phyloP scores from a whole-genome alignment of 1,284 basidiomycete species.

The Psilocybe mexicana region DNA sequence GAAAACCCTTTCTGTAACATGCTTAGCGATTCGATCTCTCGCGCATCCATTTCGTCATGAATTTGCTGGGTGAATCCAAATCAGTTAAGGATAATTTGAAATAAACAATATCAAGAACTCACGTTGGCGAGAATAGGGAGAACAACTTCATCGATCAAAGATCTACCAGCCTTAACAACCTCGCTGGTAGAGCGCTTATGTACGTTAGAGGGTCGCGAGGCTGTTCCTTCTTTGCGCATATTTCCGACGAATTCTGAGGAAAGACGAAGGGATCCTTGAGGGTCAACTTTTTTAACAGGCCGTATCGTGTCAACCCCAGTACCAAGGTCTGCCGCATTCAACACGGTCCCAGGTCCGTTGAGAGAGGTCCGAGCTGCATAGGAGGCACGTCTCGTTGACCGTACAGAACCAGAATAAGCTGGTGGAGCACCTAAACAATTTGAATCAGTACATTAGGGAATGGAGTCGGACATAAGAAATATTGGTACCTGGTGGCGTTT shows the following conservation, averaged over 20 bases:
- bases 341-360: slow-evolving; percentile 70
- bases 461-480: slow-evolving; percentile 24
- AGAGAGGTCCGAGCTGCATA: slow-evolving; percentile 71
- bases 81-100: slow-evolving; percentile 14
- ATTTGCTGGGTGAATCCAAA: slow-evolving; percentile 54
- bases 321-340: slow-evolving; percentile 81
- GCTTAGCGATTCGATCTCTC: slow-evolving; percentile 85
- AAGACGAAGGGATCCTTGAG: slow-evolving; percentile 71
- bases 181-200: slow-evolving; percentile 56
- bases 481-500: slow-evolving; percentile 35
- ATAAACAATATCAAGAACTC: slow-evolving; percentile 19
- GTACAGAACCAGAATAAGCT: slow-evolving; percentile 59
- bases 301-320: slow-evolving; percentile 87
- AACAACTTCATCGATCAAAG: slow-evolving; percentile 80
- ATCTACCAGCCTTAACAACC: slow-evolving; percentile 62
- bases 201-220: slow-evolving; percentile 45
- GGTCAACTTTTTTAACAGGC: slow-evolving; percentile 90
- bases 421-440: slow-evolving; percentile 51
- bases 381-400: slow-evolving; percentile 62
- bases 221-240: slow-evolving; percentile 56
- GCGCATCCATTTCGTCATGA: slow-evolving; percentile 82
- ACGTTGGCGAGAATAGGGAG: slow-evolving; percentile 77
- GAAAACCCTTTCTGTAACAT: slow-evolving; percentile 89
- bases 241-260: slow-evolving; percentile 83
- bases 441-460: slow-evolving; percentile 13